phyloP scores from a whole-genome alignment of 108 stramenopile genomes.

The Aureococcus anophagefferens region DNA sequence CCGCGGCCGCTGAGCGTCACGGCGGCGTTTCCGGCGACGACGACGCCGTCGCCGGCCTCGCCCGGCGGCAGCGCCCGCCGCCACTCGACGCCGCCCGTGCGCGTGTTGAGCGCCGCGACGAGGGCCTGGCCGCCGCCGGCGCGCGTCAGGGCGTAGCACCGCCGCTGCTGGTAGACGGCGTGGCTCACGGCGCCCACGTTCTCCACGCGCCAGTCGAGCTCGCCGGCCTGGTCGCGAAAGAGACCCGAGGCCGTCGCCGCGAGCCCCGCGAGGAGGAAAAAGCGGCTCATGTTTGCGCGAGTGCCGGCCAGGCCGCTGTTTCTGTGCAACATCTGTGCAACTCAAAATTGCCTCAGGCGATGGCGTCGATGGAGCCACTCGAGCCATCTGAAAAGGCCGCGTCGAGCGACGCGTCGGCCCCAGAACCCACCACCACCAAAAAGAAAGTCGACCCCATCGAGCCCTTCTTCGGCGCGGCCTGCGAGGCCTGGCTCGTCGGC shows the following conservation, averaged over 20 bases:
- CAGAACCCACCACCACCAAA: too few species aligned
- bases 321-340: too few species aligned
- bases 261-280: too few species aligned
- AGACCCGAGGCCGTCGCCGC: background rate
- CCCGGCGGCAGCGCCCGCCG: background rate
- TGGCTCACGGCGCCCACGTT: background rate
- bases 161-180: background rate
- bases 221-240: background rate
- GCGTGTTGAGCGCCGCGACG: background rate
- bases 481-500: too few species aligned
- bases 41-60: background rate
- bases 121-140: background rate
- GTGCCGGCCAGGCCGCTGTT: too few species aligned
- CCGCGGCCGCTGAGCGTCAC: background rate
- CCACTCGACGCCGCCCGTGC: background rate
- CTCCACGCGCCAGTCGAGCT: background rate
- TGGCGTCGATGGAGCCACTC: too few species aligned
- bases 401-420: too few species aligned
- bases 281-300: too few species aligned
- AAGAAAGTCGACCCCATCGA: too few species aligned
- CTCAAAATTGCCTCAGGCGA: too few species aligned
- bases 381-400: too few species aligned
- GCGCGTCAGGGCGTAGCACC: background rate
- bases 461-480: too few species aligned
- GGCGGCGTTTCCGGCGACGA: background rate